Conservation (phyloP, 2,329 filamentous ascomycete species). For the Colletotrichum nymphaeae region DNA sequence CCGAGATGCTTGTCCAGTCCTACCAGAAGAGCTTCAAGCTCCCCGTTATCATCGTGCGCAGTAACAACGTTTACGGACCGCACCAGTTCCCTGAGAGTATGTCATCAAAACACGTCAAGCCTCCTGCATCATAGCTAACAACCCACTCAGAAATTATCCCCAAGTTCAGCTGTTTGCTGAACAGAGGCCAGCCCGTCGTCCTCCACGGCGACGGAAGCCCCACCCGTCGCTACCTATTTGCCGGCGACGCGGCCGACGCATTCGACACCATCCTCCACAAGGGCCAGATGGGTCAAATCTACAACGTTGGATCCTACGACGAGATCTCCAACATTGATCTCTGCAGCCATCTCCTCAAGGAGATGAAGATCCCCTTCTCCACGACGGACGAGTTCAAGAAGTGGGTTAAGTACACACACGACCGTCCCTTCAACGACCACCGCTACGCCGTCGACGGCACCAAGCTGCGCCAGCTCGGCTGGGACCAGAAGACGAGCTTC, state of each 20-base stretch:
- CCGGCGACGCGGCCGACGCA: conserved; percentile 82
- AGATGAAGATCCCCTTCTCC: conserved; percentile 67
- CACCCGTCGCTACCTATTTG: conserved; percentile 81
- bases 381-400: conserved; percentile 65
- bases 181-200: conserved; percentile 73
- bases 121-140: conserved; percentile 14
- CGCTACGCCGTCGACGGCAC: conserved; percentile 78
- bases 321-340: conserved; percentile 81
- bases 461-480: conserved; percentile 75
- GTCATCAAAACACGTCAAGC: conserved; percentile 41
- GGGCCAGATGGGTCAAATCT: conserved; percentile 78
- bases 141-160: conserved; percentile 79
- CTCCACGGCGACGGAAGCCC: conserved; percentile 83
- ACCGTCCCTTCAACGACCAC: conserved; percentile 83
- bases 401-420: conserved; percentile 80
- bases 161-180: conserved; percentile 81
- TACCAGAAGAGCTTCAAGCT: conserved; percentile 87
- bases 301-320: conserved; percentile 84
- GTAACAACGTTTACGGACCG: conserved; percentile 88
- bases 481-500: conserved; percentile 75
- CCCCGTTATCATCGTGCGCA: conserved; percentile 81
- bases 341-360: conserved; percentile 71
- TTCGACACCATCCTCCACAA: conserved; percentile 88
- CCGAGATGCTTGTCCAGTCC: conserved; percentile 89
- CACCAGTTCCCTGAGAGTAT: conserved; percentile 87